phyloP scores from a whole-genome alignment of 75 land plant genomes.

The Pinus tabuliformis region DNA sequence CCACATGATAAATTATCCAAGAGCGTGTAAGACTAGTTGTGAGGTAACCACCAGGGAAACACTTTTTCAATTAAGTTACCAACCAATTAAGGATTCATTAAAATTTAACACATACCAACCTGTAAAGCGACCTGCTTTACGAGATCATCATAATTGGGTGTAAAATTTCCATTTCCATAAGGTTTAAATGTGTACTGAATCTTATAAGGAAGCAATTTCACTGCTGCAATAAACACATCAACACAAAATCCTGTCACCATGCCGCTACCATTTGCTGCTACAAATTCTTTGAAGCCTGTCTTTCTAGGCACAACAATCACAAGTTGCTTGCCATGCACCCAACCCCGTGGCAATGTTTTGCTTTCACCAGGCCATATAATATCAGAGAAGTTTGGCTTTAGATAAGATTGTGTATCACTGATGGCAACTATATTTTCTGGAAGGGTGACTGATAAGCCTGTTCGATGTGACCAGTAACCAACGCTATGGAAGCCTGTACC shows the following conservation, averaged over 20 bases:
- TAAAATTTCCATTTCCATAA: conserved; percentile 43
- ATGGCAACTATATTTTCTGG: conserved; percentile 24
- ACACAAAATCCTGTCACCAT: conserved; percentile 51
- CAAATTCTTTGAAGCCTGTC: conserved; percentile 51
- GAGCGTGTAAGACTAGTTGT: not conserved
- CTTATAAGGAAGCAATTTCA: conserved; percentile 39
- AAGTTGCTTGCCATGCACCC: conserved; percentile 60
- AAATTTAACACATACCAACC: conserved; percentile 26
- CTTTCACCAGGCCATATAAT: conserved; percentile 43
- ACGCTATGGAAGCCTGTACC: conserved; percentile 13
- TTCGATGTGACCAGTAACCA: conserved; percentile 37
- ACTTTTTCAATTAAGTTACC: not conserved
- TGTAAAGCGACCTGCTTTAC: conserved; percentile 31
- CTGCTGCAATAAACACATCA: conserved; percentile 59
- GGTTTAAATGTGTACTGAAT: conserved; percentile 36
- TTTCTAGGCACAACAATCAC: conserved; percentile 63
- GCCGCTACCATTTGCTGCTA: conserved; percentile 15
- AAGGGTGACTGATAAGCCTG: conserved; percentile 15
- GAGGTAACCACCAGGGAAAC: not conserved
- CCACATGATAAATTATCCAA: not conserved
- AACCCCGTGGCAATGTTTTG: conserved; percentile 46
- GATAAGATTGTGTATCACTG: conserved; percentile 23
- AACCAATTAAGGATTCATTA: conserved; percentile 6
- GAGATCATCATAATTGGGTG: conserved; percentile 60
- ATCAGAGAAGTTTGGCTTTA: conserved; percentile 12